Percentiles rank a stretch among this genome's conserved stretches.
These are phyloP conservation scores for Daldinia bambusicola DNA, from an alignment of 495 filamentous ascomycete species.

Conservation along the genomic window DNA sequence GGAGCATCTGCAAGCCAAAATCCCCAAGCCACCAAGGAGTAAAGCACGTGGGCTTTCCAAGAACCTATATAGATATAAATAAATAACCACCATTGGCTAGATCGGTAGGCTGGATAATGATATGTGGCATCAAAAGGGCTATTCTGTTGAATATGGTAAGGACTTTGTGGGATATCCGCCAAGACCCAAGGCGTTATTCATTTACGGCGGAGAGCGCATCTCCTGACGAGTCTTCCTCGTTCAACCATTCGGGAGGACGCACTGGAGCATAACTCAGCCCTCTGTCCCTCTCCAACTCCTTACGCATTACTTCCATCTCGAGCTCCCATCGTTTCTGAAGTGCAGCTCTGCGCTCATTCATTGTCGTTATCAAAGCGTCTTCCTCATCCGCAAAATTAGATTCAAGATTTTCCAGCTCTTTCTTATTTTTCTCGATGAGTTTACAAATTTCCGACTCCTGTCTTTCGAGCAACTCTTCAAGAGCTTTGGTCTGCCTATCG, in stretches of 20 bases:
- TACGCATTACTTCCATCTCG: slow-evolving; percentile 70
- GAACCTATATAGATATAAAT: neutral
- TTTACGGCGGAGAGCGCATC: slow-evolving; percentile 35
- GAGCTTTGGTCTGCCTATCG: slow-evolving; percentile 75
- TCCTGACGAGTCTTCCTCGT: slow-evolving; percentile 36
- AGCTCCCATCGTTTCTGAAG: slow-evolving; percentile 69
- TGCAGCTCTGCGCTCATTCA: slow-evolving; percentile 61
- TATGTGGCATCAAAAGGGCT: neutral
- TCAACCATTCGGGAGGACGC: slow-evolving; percentile 57
- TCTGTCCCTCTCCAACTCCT: slow-evolving; percentile 64
- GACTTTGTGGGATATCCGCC: neutral
- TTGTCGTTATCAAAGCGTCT: slow-evolving; percentile 55
- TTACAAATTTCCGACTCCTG: slow-evolving; percentile 71
- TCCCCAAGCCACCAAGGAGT: neutral
- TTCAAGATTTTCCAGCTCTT: slow-evolving; percentile 67
- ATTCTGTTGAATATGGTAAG: slow-evolving; percentile 3
- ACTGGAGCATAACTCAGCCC: slow-evolving; percentile 62
- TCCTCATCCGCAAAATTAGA: slow-evolving; percentile 66
- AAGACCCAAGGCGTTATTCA: slow-evolving; percentile 24
- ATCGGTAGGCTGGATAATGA: neutral
- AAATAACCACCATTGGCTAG: neutral
- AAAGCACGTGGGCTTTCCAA: neutral
- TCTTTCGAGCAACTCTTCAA: slow-evolving; percentile 71
- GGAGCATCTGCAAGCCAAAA: neutral
- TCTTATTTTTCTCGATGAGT: slow-evolving; percentile 61